Percentiles rank a stretch among this genome's conserved stretches.
phyloP scores from a whole-genome alignment of 2,329 filamentous ascomycete species.

The Fusarium piperis region DNA sequence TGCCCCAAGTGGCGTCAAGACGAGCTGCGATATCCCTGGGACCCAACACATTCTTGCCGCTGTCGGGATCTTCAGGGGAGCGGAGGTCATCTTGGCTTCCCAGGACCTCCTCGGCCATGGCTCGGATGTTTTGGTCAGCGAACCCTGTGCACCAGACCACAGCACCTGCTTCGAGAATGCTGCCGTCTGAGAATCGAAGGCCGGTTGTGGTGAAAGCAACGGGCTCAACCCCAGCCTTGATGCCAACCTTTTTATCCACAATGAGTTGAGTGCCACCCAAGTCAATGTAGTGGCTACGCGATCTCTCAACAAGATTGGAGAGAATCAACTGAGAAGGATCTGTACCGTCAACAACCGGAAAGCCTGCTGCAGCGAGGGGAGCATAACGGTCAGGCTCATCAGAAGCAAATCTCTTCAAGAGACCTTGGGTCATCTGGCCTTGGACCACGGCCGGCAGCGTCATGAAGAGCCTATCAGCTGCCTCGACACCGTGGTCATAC shows the following conservation, averaged over 20 bases:
- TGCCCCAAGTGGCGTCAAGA: slow-evolving; percentile 21
- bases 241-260: not conserved
- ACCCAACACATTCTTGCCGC: not conserved
- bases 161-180: not conserved
- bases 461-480: slow-evolving; percentile 13
- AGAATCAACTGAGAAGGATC: not conserved
- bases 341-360: slow-evolving; percentile 14
- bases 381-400: slow-evolving; percentile 20
- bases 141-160: slow-evolving; percentile 31
- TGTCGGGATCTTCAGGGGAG: not conserved
- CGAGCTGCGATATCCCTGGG: slow-evolving; percentile 1
- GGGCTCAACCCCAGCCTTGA: slow-evolving; percentile 15
- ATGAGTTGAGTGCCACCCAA: slow-evolving; percentile 9
- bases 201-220: slow-evolving; percentile 1
- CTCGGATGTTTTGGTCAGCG: slow-evolving; percentile 9
- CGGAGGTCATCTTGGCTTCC: not conserved
- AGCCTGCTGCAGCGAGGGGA: not conserved
- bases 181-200: slow-evolving; percentile 19
- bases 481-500: slow-evolving; percentile 13
- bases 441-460: slow-evolving; percentile 7
- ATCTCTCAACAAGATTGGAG: slow-evolving; percentile 19
- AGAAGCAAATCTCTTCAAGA: slow-evolving; percentile 13
- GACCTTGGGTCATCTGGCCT: slow-evolving; percentile 3
- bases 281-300: slow-evolving; percentile 24
- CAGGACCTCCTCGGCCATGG: not conserved